Evolutionary conservation across 140 eudicot genomes (phyloP).

Genomic region (Ambrosia hybrid): DNA sequence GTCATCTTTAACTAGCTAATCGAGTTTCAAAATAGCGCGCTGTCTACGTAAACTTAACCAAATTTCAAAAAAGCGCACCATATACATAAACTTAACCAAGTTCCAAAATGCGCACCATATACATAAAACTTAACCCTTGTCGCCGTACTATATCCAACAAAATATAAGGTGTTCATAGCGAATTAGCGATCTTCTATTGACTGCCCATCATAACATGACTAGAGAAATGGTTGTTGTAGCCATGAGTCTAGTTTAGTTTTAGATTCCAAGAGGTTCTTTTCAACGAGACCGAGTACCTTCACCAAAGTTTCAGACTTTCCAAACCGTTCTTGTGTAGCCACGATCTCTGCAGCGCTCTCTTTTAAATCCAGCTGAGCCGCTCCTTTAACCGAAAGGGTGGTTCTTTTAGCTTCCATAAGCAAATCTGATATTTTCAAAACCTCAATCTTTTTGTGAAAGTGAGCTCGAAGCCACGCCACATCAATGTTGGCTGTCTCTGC

Average conservation of each 20-base stretch:
- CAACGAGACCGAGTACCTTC: conserved; percentile 28
- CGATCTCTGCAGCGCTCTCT: conserved; percentile 25
- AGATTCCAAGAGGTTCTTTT: conserved; percentile 17
- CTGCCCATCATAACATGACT: neutral
- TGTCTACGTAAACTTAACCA: too few species aligned
- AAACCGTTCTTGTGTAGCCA: conserved; percentile 16
- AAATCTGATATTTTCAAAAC: neutral
- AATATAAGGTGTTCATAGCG: too few species aligned
- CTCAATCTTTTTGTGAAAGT: conserved; percentile 16
- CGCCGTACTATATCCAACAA: too few species aligned
- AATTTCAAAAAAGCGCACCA: too few species aligned
- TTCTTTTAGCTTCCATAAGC: conserved; percentile 21
- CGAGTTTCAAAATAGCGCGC: too few species aligned
- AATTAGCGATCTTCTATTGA: too few species aligned
- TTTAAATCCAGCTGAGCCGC: conserved; percentile 37
- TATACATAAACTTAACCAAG: too few species aligned
- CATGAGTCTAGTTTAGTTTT: conserved; percentile 22
- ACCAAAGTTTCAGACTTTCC: conserved; percentile 27
- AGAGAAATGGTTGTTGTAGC: neutral
- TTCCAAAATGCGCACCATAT: too few species aligned
- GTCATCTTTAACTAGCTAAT: too few species aligned
- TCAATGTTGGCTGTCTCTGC: conserved; percentile 33
- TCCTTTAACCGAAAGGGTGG: conserved; percentile 14
- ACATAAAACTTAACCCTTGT: too few species aligned
- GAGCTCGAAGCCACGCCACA: conserved; percentile 42